These are phyloP conservation scores for Phytophthora tentaculata DNA, from an alignment of 352 stramenopile genomes.

Conservation along the genomic window DNA sequence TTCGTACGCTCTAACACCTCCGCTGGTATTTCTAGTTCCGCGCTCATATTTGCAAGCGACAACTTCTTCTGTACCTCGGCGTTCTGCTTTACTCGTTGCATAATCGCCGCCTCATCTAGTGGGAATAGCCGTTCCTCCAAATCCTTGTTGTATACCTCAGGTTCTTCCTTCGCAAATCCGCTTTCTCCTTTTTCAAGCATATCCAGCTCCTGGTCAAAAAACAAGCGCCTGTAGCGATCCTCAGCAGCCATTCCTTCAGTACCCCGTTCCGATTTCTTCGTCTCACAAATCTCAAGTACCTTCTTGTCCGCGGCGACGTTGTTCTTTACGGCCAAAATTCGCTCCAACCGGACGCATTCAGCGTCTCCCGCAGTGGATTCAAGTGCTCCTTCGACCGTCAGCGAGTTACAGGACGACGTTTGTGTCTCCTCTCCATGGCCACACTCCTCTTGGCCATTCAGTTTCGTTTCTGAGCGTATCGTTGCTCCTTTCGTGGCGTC, in stretches of 20 bases:
- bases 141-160: not conserved
- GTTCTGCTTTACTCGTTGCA: not conserved
- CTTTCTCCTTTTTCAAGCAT: not conserved
- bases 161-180: not conserved
- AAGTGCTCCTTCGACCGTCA: not conserved
- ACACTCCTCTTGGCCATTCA: not conserved
- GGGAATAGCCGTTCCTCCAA: not conserved
- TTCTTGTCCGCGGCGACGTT: not conserved
- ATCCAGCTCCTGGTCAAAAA: not conserved
- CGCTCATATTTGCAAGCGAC: not conserved
- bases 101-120: not conserved
- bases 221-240: not conserved
- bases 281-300: too few relatives aligned
- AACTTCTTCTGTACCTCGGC: not conserved
- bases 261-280: too few relatives aligned
- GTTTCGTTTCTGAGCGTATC: not conserved
- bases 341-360: too few relatives aligned
- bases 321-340: too few relatives aligned
- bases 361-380: too few relatives aligned
- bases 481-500: not conserved
- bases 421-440: not conserved
- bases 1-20: not conserved
- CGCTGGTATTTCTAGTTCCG: not conserved
- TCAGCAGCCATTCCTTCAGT: not conserved
- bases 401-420: too few relatives aligned